Conservation (phyloP, 192 early-diverging fungal genomes). For the Coemansia aciculifera region DNA sequence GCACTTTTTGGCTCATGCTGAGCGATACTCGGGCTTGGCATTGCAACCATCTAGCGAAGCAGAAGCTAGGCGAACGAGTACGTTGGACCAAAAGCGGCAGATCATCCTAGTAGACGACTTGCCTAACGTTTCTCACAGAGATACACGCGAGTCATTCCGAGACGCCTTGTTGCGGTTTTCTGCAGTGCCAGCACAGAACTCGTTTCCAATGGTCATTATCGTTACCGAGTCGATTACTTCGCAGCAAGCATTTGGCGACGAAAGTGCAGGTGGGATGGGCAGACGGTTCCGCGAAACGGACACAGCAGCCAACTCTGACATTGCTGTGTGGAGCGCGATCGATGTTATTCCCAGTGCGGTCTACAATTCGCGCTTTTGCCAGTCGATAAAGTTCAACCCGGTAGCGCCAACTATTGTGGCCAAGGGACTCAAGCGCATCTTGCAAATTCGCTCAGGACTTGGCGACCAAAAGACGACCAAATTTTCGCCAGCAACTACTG, state of each 20-base stretch:
- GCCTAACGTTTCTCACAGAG: constrained; percentile 56
- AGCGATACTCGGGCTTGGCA: constrained; percentile 49
- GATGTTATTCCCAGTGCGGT: constrained; percentile 38
- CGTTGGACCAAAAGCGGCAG: constrained; percentile 9
- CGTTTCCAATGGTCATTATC: constrained; percentile 49
- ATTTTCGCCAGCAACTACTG: constrained; percentile 2
- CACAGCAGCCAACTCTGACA: constrained; percentile 6
- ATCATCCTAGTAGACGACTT: constrained; percentile 64
- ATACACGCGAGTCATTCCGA: constrained; percentile 57
- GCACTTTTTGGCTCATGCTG: constrained; percentile 58
- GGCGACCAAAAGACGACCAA: constrained; percentile 2
- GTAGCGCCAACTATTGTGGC: constrained; percentile 64
- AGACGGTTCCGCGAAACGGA: constrained; percentile 20
- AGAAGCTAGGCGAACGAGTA: neutral
- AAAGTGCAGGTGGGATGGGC: neutral
- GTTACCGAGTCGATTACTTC: constrained; percentile 40
- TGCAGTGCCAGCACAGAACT: constrained; percentile 20
- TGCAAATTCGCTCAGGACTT: constrained; percentile 20
- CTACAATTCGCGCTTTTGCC: constrained; percentile 30
- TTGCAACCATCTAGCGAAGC: constrained; percentile 1
- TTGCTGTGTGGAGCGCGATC: constrained; percentile 28
- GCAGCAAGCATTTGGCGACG: constrained; percentile 37
- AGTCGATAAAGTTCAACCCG: constrained; percentile 58
- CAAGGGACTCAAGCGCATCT: constrained; percentile 58
- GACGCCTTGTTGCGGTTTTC: constrained; percentile 51